phyloP scores from a whole-genome alignment of 2,329 filamentous ascomycete genomes.

The Neofusicoccum ribis region DNA sequence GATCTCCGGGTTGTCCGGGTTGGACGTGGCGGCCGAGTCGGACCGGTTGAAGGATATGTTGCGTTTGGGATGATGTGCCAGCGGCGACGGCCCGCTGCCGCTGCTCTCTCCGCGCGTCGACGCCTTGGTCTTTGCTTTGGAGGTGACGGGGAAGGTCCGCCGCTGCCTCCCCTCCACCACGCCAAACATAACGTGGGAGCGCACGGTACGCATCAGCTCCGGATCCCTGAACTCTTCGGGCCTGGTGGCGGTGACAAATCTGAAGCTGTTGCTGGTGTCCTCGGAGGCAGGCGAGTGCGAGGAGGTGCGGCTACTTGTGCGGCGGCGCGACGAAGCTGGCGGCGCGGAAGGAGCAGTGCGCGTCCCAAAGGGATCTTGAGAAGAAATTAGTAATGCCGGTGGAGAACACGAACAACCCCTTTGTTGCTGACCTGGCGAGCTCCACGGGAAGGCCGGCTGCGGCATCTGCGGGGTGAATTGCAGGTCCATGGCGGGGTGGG shows the following conservation, averaged over 20 bases:
- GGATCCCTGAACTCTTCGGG: conserved; percentile 35
- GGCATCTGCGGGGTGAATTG: not conserved
- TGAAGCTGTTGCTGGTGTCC: conserved; percentile 23
- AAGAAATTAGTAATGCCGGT: not conserved
- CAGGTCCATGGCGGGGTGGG: conserved; percentile 11
- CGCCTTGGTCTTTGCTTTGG: not conserved
- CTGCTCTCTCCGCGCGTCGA: conserved; percentile 9
- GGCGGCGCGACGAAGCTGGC: not conserved
- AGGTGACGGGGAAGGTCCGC: not conserved
- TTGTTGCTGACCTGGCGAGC: not conserved
- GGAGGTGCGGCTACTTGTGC: conserved; percentile 6
- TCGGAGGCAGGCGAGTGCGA: conserved; percentile 10
- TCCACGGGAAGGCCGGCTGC: conserved; percentile 3
- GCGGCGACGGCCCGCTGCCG: not conserved
- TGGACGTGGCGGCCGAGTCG: not conserved
- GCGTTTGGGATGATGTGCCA: not conserved
- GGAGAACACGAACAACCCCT: not conserved
- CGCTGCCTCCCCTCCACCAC: conserved; percentile 30
- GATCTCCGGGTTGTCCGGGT: conserved; percentile 9
- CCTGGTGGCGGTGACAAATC: conserved; percentile 35
- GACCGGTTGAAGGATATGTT: not conserved
- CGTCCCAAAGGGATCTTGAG: not conserved
- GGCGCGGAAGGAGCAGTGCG: conserved; percentile 13
- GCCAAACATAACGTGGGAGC: conserved; percentile 37
- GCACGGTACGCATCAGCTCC: conserved; percentile 34